Evolutionary conservation across 202 grass and related monocot genomes (phyloP), one percentile per base, ranked within the genome.

Genomic region (Panicum virgatum): DNA sequence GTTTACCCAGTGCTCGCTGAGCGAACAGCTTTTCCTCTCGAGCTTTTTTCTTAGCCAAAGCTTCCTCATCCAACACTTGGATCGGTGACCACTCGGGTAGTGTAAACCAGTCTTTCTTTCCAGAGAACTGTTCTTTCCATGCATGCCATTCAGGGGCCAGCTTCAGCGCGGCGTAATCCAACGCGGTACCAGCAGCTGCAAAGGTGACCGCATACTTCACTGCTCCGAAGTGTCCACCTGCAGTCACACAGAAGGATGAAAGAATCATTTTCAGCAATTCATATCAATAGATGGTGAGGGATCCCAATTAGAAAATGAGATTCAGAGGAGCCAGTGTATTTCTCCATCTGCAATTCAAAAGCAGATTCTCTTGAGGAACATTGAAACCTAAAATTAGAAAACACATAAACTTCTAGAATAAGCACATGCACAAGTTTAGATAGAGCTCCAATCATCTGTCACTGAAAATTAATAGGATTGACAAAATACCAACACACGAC

Each of bases 21-120:
- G 88, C 69, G 18, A 88, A 86, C 80, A 91, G 50, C 62, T 91
- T 75, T 77, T 93, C 72, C 23, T 98, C 91, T 40, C 78, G 90
- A n/a, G 87, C 91, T 73, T 80, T 74, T 83, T 98, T 96, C 81
- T 88, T 92, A 12, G 89, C 89, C 77, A 96, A 46, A 18, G 92
- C 85, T 76, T 99, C 89, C 56, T 99, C 96, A 72, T 99, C 96
- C 48, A 98, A 72, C 60, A 96, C 85, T 82, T 94, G 88, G 30
- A 99, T 94, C 7, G 96, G 91, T 4, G 83, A 99, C 92, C 91
- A 99, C 53, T 91, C 91, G 0, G 96, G 91, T n/a, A 94, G 72
- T 26, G 29, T 88, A 79, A 92, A 82, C 92, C 87, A 90, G 70
- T 83, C 90, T 76, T 87, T 84, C 16, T 81, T 82, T 80, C 11